These are phyloP conservation scores for Gonapodya sp. DNA, from an alignment of 192 early-diverging fungal genomes.

Conservation along the genomic window DNA sequence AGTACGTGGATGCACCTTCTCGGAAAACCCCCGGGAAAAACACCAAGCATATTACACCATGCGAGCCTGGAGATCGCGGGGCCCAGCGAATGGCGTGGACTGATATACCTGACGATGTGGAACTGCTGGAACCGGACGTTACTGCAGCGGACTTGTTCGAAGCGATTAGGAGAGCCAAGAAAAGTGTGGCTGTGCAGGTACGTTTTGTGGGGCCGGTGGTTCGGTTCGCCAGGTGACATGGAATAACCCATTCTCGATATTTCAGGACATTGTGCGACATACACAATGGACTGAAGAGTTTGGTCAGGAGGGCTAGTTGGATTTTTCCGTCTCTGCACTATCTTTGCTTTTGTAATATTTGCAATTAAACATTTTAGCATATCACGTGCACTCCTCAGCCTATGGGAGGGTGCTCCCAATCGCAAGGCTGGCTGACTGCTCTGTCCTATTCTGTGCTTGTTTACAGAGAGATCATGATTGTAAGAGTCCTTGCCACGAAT, in stretches of 20 bases:
- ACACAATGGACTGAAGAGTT: slow-evolving; percentile 85
- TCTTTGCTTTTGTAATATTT: too few relatives aligned
- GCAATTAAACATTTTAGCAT: too few relatives aligned
- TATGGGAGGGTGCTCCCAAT: too few relatives aligned
- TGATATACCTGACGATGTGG: slow-evolving; percentile 60
- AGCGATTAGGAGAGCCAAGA: slow-evolving; percentile 64
- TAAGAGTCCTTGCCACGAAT: too few relatives aligned
- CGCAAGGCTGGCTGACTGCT: too few relatives aligned
- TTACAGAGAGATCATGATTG: too few relatives aligned
- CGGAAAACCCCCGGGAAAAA: slow-evolving; percentile 36
- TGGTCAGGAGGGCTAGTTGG: slow-evolving; percentile 53
- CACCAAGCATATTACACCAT: slow-evolving; percentile 70
- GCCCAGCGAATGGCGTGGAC: slow-evolving; percentile 86
- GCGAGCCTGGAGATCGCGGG: slow-evolving; percentile 82
- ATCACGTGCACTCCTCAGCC: too few relatives aligned
- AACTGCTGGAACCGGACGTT: slow-evolving; percentile 86
- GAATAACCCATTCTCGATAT: slow-evolving; percentile 43
- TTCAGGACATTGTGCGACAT: slow-evolving; percentile 68
- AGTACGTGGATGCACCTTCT: slow-evolving; percentile 52
- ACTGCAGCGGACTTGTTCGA: slow-evolving; percentile 75
- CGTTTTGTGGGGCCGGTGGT: neutral
- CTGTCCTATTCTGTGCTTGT: too few relatives aligned
- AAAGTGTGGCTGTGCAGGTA: slow-evolving; percentile 35
- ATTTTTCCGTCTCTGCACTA: too few relatives aligned
- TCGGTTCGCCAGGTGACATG: neutral